Evolutionary conservation across 805 yeast species (phyloP), one percentile per base, ranked within the genome.

Genomic region (Ogataea nitratoaversa): DNA sequence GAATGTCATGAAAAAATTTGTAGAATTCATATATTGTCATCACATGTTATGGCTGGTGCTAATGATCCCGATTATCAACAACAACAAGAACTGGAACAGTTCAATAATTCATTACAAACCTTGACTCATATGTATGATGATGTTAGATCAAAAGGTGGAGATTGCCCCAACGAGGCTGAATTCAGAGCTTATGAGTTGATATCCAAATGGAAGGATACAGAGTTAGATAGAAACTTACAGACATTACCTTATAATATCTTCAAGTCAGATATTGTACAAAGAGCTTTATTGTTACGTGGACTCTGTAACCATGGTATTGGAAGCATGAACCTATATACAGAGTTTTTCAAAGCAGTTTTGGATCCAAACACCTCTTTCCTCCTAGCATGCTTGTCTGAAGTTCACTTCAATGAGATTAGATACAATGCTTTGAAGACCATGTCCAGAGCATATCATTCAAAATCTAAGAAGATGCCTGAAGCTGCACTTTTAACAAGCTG

Each of bases 81-180:
- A 50, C 99, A 93, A 59, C 99, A 93, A 62, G 99, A 93, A 64
- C 59, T 91, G 14, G 99, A 93, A 60, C 99, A 93, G 58, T 74
- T 93, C 58, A 89, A 86, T 56, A 93, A 93, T 54, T 85, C 96
- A 0, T 61, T 93, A 34, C 95, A 91, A 54, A 85, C 98, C 0
- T 66, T 93, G 27, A 74, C 85, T 3, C 96, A 93, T 56, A 85
- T 89, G 57, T 93, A 93, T 55, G 78, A 78, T 40, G 96, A 85
- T 53, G 81, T 82, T 9, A 68, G 95, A 32, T 76, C 80, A 20
- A 71, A 74, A 43, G 91, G 89, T 2, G 79, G 86, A 0, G 45
- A 44, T 5, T 77, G 85, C 32, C 85, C 89, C 0, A 86, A 88
- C 52, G 98, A 93, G 62, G 85, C 97, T 0, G 99, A 93, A 57